Base-by-base conservation (phyloP, 805 yeast genomes). In the Lipomyces yamanashiensis region DNA sequence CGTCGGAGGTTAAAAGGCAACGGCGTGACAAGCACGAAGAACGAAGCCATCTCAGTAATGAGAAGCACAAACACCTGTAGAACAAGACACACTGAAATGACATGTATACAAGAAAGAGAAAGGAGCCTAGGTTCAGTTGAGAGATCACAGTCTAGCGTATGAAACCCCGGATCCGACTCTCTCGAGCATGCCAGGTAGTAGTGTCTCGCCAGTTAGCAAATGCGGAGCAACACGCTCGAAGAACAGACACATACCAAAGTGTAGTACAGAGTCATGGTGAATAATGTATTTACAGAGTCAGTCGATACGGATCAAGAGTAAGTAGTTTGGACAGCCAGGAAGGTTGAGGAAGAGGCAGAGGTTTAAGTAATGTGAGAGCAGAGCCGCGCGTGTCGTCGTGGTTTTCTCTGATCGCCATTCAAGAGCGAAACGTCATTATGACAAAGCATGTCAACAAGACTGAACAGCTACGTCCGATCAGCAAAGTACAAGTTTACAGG, bases 11-110 rank as follows among this genome's bases (percentile, higher is more conserved):
- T 80, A 39, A 92, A 81, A 23, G 99, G 98, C 66, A 91, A 79
- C 28, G 99, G 99, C 55, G 92, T 76, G 8, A 96, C 91, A 68
- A 95, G 83, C 43, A 90, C 73, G 58, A 90, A 82, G 80, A 93
- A 95, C 53, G 89, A 78, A 15, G 77, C 84, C 87, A 93, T 86
- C 78, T 95, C 99, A 17, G 82, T 63, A 58, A 89, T 83, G 67
- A 95, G 82, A 45, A 95, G 79, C n/a, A 84, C 85, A 71, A 92
- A 93, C 7, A 92, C 89, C 73, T 74, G 58, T 23, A 56, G 15
- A 13, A 23, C 54, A 10, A 33, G 33, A 37, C 19, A 10, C 40
- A 47, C 47, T 7, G 28, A 50, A 33, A 40, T 34, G 13, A 48
- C 47, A 19, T 28, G 53, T 2, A 23, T 2, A 28, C 5, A 2